Percentiles rank a stretch among this genome's conserved stretches.
Evolutionary conservation across 768 basidiomycete genomes (phyloP).

Genomic region (Dioszegia hungarica): DNA sequence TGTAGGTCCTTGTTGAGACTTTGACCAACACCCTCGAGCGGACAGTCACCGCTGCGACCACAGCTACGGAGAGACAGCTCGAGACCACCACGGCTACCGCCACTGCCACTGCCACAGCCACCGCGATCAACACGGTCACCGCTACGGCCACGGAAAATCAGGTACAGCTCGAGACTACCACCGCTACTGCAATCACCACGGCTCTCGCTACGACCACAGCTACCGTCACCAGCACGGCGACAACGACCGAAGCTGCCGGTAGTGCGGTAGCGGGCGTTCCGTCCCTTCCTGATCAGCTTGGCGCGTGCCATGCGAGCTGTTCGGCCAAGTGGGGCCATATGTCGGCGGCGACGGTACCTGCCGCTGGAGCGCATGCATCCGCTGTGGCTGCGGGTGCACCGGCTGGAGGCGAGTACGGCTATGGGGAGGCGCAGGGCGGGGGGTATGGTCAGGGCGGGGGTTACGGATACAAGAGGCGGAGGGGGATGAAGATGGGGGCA

Average conservation of each 20-base stretch:
- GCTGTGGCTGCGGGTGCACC: neutral
- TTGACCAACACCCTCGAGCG: neutral
- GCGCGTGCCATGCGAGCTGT: neutral
- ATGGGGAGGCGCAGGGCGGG: neutral
- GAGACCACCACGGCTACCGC: neutral
- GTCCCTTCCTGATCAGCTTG: neutral
- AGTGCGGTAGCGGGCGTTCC: too few species aligned
- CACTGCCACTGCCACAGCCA: conserved; percentile 6
- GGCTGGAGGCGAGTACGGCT: neutral
- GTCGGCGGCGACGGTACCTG: neutral
- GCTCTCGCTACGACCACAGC: conserved; percentile 8
- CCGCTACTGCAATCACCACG: conserved; percentile 12
- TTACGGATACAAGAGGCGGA: too few species aligned
- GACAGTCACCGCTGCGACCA: neutral
- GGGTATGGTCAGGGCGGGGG: too few species aligned
- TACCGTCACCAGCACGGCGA: too few species aligned
- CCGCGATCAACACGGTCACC: neutral
- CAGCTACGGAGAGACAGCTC: neutral
- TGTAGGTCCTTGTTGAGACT: too few species aligned
- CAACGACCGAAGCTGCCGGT: too few species aligned
- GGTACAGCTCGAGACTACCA: neutral
- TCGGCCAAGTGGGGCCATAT: neutral
- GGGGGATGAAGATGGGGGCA: neutral
- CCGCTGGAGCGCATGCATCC: neutral
- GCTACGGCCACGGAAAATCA: neutral